A percentile compares a stretch with the other conserved stretches of the same genome.
Evolutionary conservation across 2,329 filamentous ascomycete genomes (phyloP).

Genomic region (Colletotrichum lentis): DNA sequence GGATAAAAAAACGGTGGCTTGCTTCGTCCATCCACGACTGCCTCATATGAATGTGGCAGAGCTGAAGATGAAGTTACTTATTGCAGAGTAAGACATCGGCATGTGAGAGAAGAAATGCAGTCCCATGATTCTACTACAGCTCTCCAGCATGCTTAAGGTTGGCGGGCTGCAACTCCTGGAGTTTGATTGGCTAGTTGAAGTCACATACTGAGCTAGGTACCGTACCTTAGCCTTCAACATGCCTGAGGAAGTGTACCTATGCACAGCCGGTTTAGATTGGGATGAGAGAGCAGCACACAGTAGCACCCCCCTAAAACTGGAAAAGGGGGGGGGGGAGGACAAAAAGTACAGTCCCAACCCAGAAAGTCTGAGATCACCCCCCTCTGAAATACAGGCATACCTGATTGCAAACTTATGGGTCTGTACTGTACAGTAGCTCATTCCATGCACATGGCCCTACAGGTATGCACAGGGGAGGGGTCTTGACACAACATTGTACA

Average conservation of each 20-base stretch:
- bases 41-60: not conserved
- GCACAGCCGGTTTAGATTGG: not conserved
- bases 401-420: too few species aligned
- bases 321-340: not conserved
- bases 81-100: not conserved
- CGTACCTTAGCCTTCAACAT: too few species aligned
- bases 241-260: not conserved
- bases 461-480: slow-evolving; percentile 8
- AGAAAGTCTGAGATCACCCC: too few species aligned
- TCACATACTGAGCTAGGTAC: too few species aligned
- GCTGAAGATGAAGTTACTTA: not conserved
- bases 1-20: not conserved
- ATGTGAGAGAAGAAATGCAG: slow-evolving; percentile 9
- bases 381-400: too few species aligned
- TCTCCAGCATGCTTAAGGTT: too few species aligned
- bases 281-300: too few species aligned
- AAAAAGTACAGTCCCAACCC: not conserved
- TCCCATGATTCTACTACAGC: too few species aligned
- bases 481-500: not conserved
- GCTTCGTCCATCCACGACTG: not conserved
- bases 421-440: not conserved
- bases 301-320: too few species aligned
- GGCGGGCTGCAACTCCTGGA: too few species aligned
- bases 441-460: not conserved
- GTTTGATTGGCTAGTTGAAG: too few species aligned